A percentile compares a stretch with the other conserved stretches of the same genome.
These are phyloP conservation scores for Phellopilus nigrolimitatus DNA, from an alignment of 1,284 basidiomycete species.

Conservation along the genomic window DNA sequence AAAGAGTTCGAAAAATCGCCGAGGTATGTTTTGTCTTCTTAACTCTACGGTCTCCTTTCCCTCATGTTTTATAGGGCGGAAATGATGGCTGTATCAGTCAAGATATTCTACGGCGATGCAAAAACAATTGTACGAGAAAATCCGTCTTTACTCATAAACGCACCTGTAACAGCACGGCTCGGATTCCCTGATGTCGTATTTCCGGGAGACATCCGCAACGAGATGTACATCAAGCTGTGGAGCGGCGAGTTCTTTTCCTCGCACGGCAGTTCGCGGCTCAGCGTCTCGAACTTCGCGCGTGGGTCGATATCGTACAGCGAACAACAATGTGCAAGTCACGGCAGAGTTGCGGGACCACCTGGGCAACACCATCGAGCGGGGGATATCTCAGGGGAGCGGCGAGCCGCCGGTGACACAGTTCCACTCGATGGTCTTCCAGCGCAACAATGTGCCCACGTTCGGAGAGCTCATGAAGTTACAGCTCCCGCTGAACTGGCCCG, in stretches of 20 bases:
- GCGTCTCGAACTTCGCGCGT: conserved; percentile 57
- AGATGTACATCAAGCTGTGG: conserved; percentile 94
- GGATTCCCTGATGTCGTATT: conserved; percentile 97
- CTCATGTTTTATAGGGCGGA: conserved; percentile 57
- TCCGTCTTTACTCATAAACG: conserved; percentile 80
- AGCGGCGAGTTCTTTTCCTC: conserved; percentile 74
- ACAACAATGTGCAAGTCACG: conserved; percentile 83
- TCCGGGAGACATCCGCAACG: conserved; percentile 88
- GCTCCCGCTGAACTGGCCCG: conserved; percentile 63
- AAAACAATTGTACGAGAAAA: conserved; percentile 78
- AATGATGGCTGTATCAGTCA: conserved; percentile 83
- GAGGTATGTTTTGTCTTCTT: conserved; percentile 45
- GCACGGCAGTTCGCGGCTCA: conserved; percentile 50
- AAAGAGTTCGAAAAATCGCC: conserved; percentile 84
- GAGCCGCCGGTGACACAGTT: conserved; percentile 79
- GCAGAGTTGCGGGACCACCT: conserved; percentile 81
- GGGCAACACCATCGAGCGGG: conserved; percentile 69
- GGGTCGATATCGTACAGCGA: conserved; percentile 46
- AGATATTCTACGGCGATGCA: conserved; percentile 82
- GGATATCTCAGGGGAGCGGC: conserved; percentile 82
- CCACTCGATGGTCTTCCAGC: conserved; percentile 86
- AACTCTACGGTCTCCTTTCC: conserved; percentile 2
- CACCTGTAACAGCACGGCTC: conserved; percentile 81
- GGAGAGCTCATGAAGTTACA: conserved; percentile 91
- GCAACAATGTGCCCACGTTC: conserved; percentile 84